phyloP scores from a whole-genome alignment of 305 asterid genomes.

The Fraxinus xanthoxyloides region DNA sequence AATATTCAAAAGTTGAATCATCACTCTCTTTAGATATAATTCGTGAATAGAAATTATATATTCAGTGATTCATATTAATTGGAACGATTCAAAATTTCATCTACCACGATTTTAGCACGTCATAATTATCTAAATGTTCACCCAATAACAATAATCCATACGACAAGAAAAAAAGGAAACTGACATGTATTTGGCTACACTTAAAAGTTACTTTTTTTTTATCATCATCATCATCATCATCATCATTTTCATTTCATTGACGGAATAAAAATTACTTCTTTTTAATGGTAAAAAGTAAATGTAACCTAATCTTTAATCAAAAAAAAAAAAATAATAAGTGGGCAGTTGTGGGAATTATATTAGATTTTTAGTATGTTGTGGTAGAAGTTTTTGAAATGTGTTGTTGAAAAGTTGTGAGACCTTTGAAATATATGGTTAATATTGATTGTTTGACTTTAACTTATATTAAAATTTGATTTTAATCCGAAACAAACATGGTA shows the following conservation, averaged over 20 bases:
- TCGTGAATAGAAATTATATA: not conserved
- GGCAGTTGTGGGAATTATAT: too few species aligned
- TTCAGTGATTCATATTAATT: too few species aligned
- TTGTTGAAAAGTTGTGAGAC: too few species aligned
- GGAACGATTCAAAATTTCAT: not conserved
- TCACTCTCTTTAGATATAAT: not conserved
- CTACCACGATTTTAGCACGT: not conserved
- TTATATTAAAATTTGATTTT: too few species aligned
- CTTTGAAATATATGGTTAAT: too few species aligned
- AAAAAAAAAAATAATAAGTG: too few species aligned
- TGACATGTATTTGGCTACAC: not conserved
- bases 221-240: too few species aligned
- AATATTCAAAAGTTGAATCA: not conserved
- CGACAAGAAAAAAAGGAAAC: not conserved
- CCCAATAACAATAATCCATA: not conserved
- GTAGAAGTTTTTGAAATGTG: too few species aligned
- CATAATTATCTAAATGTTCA: not conserved
- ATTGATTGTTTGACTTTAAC: too few species aligned
- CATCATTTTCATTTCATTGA: not conserved
- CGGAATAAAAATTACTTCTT: not conserved
- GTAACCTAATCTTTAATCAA: not conserved
- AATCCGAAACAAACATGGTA: too few species aligned
- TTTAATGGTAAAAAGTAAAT: not conserved
- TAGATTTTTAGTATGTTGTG: too few species aligned
- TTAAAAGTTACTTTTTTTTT: not conserved